Evolutionary conservation across 306 rosid species (phyloP).

Genomic region (Bauhinia variegata): DNA sequence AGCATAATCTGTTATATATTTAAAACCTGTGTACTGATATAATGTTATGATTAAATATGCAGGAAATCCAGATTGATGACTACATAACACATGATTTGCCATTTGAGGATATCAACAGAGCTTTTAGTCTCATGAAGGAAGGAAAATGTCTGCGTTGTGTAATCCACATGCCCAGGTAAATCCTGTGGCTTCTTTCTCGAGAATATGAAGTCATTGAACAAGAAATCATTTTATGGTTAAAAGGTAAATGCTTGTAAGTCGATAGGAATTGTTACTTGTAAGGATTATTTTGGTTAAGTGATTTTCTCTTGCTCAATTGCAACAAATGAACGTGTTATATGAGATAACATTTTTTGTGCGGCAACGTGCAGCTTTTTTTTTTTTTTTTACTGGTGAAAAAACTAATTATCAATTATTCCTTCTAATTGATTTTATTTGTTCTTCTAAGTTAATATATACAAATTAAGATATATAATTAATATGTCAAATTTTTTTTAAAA

Average conservation of each 20-base stretch:
- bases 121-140: conserved; percentile 83
- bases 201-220: not conserved
- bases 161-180: conserved; percentile 64
- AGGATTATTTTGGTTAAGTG: conserved; percentile 14
- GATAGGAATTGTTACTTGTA: conserved; percentile 3
- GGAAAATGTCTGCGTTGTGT: conserved; percentile 94
- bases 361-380: too few species aligned
- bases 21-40: not conserved
- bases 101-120: conserved; percentile 76
- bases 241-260: not conserved
- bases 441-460: too few species aligned
- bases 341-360: too few species aligned
- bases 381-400: too few species aligned
- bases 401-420: too few species aligned
- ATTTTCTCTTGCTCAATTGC: not conserved
- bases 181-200: conserved; percentile 12
- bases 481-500: too few species aligned
- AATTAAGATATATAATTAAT: too few species aligned
- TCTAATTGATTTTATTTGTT: too few species aligned
- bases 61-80: conserved; percentile 88
- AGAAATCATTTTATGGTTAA: not conserved
- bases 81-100: conserved; percentile 76
- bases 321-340: not conserved
- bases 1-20: too few species aligned
- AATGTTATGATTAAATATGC: conserved; percentile 37